Base-by-base conservation (phyloP, 2,329 filamentous ascomycete genomes). In the Clonostachys solani region DNA sequence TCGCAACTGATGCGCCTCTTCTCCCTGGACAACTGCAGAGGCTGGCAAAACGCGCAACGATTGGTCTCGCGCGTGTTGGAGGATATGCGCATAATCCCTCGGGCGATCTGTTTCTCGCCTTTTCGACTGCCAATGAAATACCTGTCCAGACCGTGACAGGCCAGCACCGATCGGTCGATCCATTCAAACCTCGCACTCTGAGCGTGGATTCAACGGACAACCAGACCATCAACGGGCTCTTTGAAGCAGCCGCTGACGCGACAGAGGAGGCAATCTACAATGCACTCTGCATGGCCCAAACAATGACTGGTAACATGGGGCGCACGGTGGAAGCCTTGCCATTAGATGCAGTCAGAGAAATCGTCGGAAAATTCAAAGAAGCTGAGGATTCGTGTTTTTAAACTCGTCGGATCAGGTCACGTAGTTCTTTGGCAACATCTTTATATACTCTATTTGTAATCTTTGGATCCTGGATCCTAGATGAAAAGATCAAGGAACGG, bases 31-130 rank as follows among this genome's bases (percentile, higher is more conserved):
- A 83, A 54, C 73, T 83, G 3, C 71, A 76, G 48, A 70, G 80
- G 1, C 62, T 84, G 2, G 79, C 80, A 1, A 75, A 78, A 50
- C 74, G 80, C 29, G 80, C 80, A 3, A 81, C 80, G 0, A 73
- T 83, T 1, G 82, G 83, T 2, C 61, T 86, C 1, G 65, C 77
- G 1, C 68, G 74, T 37, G 80, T 82, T 1, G 81, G 82, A 4
- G 78, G 80, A 1, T 77, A 77, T 47, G 81, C 78, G 0, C 69
- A 76, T 17, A 84, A 83, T 51, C 71, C 71, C 15, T 83, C 79
- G 0, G 83, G 82, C 1, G 82, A 86, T 48, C 73, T 86, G 43
- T 83, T 85, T 56, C 67, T 86, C 6, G 81, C 81, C 1, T 77
- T 86, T 49, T 84, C 79, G 7, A 86, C 81, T 1, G 79, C 56